Evolutionary conservation across 768 basidiomycete genomes (phyloP).

Genomic region (Rhodotorula paludigena): DNA sequence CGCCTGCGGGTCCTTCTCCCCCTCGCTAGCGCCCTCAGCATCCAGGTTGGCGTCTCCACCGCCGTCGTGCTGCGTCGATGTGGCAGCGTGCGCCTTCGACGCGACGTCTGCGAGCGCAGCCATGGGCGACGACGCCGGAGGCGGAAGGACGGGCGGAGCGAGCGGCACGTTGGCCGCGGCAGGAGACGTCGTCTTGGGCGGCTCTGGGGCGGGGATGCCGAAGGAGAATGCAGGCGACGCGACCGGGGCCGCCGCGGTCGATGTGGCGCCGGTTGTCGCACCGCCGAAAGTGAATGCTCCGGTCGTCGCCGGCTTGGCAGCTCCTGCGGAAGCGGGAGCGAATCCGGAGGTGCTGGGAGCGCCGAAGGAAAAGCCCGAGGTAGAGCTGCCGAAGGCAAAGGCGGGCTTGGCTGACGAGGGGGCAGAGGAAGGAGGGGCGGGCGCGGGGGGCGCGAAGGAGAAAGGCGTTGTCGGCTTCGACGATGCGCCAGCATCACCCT

Average conservation of each 20-base stretch:
- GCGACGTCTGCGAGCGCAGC: not conserved
- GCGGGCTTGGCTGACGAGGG: not conserved
- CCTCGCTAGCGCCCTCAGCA: too few relatives aligned
- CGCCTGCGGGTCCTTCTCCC: not conserved
- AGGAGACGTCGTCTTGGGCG: not conserved
- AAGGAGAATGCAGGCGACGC: too few relatives aligned
- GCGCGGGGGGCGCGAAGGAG: not conserved
- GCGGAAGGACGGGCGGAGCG: conserved; percentile 1
- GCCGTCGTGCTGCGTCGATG: too few relatives aligned
- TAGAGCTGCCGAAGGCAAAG: not conserved
- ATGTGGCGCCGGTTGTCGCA: not conserved
- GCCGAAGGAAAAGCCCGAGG: not conserved
- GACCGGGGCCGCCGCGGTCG: not conserved
- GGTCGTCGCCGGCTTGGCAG: not conserved
- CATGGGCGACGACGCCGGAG: too few relatives aligned
- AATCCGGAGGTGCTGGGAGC: not conserved
- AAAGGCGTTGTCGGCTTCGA: not conserved
- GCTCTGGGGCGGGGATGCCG: not conserved
- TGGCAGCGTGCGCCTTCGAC: not conserved
- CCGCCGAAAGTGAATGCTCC: conserved; percentile 1
- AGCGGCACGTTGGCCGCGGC: not conserved
- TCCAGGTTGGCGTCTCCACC: too few relatives aligned
- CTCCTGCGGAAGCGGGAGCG: not conserved
- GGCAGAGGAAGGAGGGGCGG: not conserved
- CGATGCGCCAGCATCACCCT: too few relatives aligned